Evolutionary conservation across 306 rosid genomes (phyloP).

Genomic region (Argentina anserina): DNA sequence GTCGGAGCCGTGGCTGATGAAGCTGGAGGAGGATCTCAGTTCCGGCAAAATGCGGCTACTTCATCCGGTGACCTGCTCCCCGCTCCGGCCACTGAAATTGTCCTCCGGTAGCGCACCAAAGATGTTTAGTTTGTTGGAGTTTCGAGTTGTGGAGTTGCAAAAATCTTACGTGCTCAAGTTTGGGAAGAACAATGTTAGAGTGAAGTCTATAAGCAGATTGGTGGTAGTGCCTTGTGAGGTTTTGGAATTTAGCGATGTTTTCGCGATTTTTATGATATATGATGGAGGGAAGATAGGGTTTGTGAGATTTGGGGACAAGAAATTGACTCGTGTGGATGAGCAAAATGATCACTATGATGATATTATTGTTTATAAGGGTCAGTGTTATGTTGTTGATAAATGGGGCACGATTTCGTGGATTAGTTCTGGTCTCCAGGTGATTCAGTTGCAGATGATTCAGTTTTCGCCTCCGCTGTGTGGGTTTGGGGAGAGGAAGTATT

Average conservation of each 20-base stretch:
- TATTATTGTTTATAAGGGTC: constrained; percentile 30
- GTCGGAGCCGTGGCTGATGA: constrained; percentile 9
- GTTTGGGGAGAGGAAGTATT: constrained; percentile 47
- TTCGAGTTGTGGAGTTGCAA: constrained; percentile 26
- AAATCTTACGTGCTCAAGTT: constrained; percentile 33
- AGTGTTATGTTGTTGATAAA: constrained; percentile 56
- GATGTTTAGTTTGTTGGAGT: constrained; percentile 26
- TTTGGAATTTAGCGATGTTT: background rate
- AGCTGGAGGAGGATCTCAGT: constrained; percentile 26
- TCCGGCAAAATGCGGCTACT: constrained; percentile 20
- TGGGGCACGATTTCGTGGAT: constrained; percentile 72
- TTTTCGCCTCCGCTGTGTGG: constrained; percentile 61
- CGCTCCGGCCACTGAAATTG: background rate
- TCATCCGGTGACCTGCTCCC: constrained; percentile 30
- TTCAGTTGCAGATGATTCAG: constrained; percentile 52
- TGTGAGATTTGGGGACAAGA: constrained; percentile 38
- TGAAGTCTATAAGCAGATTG: constrained; percentile 11
- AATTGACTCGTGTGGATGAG: constrained; percentile 38
- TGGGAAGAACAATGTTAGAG: background rate
- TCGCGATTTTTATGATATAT: background rate
- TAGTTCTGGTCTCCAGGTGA: constrained; percentile 36
- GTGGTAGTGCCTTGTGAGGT: background rate
- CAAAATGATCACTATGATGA: constrained; percentile 27
- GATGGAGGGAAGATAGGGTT: constrained; percentile 49
- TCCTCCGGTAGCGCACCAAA: background rate